Base-by-base conservation (phyloP, 768 basidiomycete genomes). In the Daedalea quercina region DNA sequence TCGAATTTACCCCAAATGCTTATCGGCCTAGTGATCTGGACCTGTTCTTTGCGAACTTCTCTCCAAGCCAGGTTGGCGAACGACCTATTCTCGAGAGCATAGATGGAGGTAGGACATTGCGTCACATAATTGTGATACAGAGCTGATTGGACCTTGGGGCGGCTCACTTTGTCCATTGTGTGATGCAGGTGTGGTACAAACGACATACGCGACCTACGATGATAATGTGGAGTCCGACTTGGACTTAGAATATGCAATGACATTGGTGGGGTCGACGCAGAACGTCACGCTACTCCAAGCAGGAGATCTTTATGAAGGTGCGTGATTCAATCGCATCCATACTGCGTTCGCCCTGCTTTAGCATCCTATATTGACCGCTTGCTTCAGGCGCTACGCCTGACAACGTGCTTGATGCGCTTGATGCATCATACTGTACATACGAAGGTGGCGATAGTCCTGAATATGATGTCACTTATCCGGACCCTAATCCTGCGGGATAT, bases 231-330 rank as follows among this genome's bases (percentile, higher is more conserved):
- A 87, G 72, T 84, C 85, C 20, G 75, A 84, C 60, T 76, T 90
- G 4, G 87, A 90, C 61, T 77, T 89, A 19, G 78, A 88, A 66
- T 88, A 86, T 46, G 80, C 72, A 13, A 80, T 89, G 57, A 73
- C 76, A 7, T 69, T 82, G 3, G 60, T 60, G 12, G 63, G 63
- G 4, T 37, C 31, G 1, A 34, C 41, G 22, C 31, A 63, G 44
- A 44, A 53, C n/a, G 59, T 64, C 13, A 61, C 56, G 12, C 54
- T 63, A n/a, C 63, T 60, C 50, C 63, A 66, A 28, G 54, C 56
- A 24, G 61, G 65, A 28, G 63, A 66, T 42, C 13, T 44, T 12
- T 35, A 60, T 2, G 53, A 58, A 46, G 54, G 62, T 61, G 13
- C 13, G 56, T 42, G 19, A 31, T 31, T 34, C 43, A 19, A 15